Evolutionary conservation across 306 rosid genomes (phyloP), one percentile per base, ranked within the genome.

Genomic region (Urtica urens): DNA sequence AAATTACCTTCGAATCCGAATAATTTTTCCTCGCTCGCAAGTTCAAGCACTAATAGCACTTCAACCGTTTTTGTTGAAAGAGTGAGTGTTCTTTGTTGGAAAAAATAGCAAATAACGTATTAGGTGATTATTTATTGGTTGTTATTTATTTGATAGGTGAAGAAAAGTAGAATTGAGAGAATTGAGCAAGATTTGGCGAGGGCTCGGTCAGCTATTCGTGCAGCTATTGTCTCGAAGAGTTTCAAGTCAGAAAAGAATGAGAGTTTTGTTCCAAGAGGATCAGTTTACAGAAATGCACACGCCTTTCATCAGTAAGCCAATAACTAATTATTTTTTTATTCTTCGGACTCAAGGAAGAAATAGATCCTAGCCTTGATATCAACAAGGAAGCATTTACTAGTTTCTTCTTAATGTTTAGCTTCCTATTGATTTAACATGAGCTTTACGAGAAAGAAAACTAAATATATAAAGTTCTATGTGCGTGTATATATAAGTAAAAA

Each of bases 211-310:
- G 70, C 68, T 1, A 78, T 78, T 40, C 59, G 29, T 0, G 38
- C 53, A 58, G 82, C 78, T 12, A 49, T 68, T 50, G 26, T 10
- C 22, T 38, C 38, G 18, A 51, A 33, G 24, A 65, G 39, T 35
- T 57, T 38, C 8, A 44, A 64, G 6, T 70, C 78, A 10, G 49
- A 57, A 2, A 53, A 57, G 41, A 46, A 20, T 1, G 68, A 67
- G 46, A 63, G 48, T 38, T 72, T 67, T 53, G 13, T 70, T 35
- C 85, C 80, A 4, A 67, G 75, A 67, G 85, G 85, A 44, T n/a
- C 54, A 14, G 52, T 73, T 57, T 73, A 78, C 68, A 71, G 64
- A 39, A 70, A 68, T 34, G 40, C 71, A 17, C 23, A 43, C 13
- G 68, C 78, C 50, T 73, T 73, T 46, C 73, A 63, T 50, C 74